Conservation (phyloP, 108 stramenopile species). For the Stephanodiscus minutulus region DNA sequence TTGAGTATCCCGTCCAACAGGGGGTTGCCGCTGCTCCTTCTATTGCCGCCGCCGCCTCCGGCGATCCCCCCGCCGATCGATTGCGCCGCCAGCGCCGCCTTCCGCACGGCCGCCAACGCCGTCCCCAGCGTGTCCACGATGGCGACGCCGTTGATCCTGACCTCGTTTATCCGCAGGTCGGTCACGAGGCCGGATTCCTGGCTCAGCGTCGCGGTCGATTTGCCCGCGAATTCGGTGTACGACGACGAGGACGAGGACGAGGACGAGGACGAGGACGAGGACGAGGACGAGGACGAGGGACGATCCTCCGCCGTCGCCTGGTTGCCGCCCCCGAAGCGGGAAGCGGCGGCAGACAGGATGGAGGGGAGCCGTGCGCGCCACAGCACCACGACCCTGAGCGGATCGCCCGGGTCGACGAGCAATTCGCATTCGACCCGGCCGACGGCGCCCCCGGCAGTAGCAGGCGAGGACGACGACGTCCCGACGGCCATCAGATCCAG, state of each 20-base stretch:
- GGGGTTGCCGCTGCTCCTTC: slow-evolving; percentile 25
- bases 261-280: slow-evolving; percentile 1
- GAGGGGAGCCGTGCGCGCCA: slow-evolving; percentile 41
- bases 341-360: slow-evolving; percentile 1
- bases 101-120: slow-evolving; percentile 35
- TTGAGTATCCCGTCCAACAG: slow-evolving; percentile 35
- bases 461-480: slow-evolving; percentile 12
- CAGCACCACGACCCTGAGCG: slow-evolving; percentile 28
- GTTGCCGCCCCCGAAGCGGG: neutral
- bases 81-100: slow-evolving; percentile 19
- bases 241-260: neutral
- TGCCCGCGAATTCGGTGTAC: slow-evolving; percentile 37
- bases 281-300: no score
- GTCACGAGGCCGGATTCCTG: slow-evolving; percentile 30
- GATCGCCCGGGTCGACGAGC: slow-evolving; percentile 36
- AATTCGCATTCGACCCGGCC: slow-evolving; percentile 37
- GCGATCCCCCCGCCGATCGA: slow-evolving; percentile 18
- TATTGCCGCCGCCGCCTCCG: neutral
- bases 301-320: neutral
- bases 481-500: slow-evolving; percentile 37
- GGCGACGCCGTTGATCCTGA: slow-evolving; percentile 30
- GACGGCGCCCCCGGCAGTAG: slow-evolving; percentile 3
- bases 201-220: slow-evolving; percentile 18
- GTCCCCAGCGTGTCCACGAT: slow-evolving; percentile 32
- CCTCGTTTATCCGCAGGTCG: slow-evolving; percentile 30